Conservation (phyloP, 2,329 filamentous ascomycete species). For the Trichoderma koningii region DNA sequence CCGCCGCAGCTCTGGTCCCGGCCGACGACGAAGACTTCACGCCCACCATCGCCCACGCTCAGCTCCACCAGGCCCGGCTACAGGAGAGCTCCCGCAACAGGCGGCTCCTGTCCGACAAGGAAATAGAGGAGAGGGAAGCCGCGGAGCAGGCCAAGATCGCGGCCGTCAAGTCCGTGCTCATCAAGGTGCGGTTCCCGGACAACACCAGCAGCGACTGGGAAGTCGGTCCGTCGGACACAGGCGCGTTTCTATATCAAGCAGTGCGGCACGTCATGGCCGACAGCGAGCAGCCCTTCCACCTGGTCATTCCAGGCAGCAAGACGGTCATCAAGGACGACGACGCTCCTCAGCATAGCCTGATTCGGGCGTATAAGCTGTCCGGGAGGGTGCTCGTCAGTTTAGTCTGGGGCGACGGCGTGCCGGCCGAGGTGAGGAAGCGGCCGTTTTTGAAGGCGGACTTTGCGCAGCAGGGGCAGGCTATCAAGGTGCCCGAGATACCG, state of each 20-base stretch:
- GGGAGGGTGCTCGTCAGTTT: constrained; percentile 75
- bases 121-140: constrained; percentile 70
- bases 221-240: constrained; percentile 70
- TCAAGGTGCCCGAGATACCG: constrained; percentile 64
- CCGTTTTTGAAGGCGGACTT: constrained; percentile 62
- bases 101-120: constrained; percentile 78
- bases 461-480: constrained; percentile 63
- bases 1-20: constrained; percentile 68
- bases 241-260: constrained; percentile 70
- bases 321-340: constrained; percentile 51
- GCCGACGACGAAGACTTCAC: constrained; percentile 75
- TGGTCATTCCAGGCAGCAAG: constrained; percentile 64
- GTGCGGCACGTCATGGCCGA: constrained; percentile 71
- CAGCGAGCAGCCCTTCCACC: constrained; percentile 66
- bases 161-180: constrained; percentile 65
- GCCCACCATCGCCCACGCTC: constrained; percentile 74
- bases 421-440: constrained; percentile 54
- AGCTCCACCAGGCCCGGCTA: constrained; percentile 70
- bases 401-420: constrained; percentile 68
- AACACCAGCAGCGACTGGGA: constrained; percentile 74
- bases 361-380: constrained; percentile 70
- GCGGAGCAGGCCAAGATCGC: constrained; percentile 67
- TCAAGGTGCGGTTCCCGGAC: constrained; percentile 88
- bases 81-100: constrained; percentile 66
- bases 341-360: constrained; percentile 58